Evolutionary conservation across 495 filamentous ascomycete genomes (phyloP), one percentile per base, ranked within the genome.

Genomic region (Evansstolkia leycettana): DNA sequence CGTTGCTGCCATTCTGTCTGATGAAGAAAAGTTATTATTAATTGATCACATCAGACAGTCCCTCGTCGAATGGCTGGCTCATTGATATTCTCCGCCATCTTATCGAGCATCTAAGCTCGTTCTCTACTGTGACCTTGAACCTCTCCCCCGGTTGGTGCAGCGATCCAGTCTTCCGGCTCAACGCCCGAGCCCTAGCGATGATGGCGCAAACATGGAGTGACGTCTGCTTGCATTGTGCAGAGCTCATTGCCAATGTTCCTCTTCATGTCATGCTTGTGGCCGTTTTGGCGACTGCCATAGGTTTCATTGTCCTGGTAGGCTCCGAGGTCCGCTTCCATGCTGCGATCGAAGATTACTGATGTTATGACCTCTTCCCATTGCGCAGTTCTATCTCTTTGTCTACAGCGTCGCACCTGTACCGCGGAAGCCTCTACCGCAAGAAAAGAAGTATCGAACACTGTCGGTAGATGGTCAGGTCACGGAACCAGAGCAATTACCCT

Each of bases 371-470:
- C 28, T 31, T 32, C 2, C 16, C 12, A 16, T 28, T 41, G 5
- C 25, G 14, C 28, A 88, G 84, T 60, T 82, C 48, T 92, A 86
- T 55, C 41, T 77, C 36, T 51, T 70, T 33, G 67, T 95, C 37
- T 76, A 70, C 45, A 48, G 85, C 41, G 64, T 88, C 52, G 88
- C 89, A 9, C 87, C 87, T 16, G 70, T 76, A 17, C 90, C 90
- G 2, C 85, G 90, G 29, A 58, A 65, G 7, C 69, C 84, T 2
- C 65, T 75, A 15, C 62, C 65, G n/a, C 84, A 82, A 33, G 90
- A 98, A 58, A 87, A 86, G 55, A 76, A 67, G n/a, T 96, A 85
- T 63, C 72, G 73, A 19, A 88, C 82, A 17, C 77, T 84, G 13
- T 57, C 73, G 18, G 60, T 79, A 34, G 68, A 76, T 45, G 82